Percentiles rank a stretch among this genome's conserved stretches.
Evolutionary conservation across 768 basidiomycete genomes (phyloP).

Genomic region (Podaxis sp.): DNA sequence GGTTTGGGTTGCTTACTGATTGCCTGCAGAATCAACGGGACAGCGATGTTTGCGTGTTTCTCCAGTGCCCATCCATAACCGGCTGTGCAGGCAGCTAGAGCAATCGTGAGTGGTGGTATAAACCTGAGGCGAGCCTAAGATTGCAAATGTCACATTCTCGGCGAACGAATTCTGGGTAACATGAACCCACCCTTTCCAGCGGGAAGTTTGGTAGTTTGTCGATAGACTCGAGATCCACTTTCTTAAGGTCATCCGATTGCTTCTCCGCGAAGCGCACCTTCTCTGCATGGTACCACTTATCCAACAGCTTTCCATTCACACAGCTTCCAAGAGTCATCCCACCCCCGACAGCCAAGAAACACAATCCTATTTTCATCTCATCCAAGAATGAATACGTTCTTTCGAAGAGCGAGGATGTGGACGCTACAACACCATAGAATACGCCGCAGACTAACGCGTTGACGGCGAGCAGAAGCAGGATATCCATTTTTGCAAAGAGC

Average conservation of each 20-base stretch:
- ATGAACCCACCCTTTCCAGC: conserved; percentile 45
- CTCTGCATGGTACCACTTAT: conserved; percentile 56
- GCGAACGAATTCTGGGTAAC: no score
- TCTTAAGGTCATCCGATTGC: background rate
- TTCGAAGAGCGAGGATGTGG: conserved; percentile 61
- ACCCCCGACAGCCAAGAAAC: conserved; percentile 73
- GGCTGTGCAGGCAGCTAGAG: conserved; percentile 41
- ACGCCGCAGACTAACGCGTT: conserved; percentile 54
- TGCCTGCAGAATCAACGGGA: conserved; percentile 50
- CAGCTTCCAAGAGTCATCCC: conserved; percentile 65
- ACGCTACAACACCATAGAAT: conserved; percentile 61
- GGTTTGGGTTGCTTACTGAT: conserved; percentile 26
- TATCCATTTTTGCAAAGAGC: conserved; percentile 55
- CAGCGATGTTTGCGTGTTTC: conserved; percentile 45
- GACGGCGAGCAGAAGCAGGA: conserved; percentile 49
- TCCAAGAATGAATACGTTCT: conserved; percentile 56
- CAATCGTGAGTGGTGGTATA: conserved; percentile 23
- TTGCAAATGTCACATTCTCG: background rate
- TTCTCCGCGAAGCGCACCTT: conserved; percentile 31
- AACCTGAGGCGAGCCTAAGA: conserved; percentile 23
- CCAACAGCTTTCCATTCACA: conserved; percentile 59
- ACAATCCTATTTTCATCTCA: conserved; percentile 70
- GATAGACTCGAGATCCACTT: conserved; percentile 21
- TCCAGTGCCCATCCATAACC: conserved; percentile 67
- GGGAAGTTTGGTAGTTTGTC: conserved; percentile 42